Evolutionary conservation across 768 basidiomycete species (phyloP).

Genomic region (Leccinum fibrillosum): DNA sequence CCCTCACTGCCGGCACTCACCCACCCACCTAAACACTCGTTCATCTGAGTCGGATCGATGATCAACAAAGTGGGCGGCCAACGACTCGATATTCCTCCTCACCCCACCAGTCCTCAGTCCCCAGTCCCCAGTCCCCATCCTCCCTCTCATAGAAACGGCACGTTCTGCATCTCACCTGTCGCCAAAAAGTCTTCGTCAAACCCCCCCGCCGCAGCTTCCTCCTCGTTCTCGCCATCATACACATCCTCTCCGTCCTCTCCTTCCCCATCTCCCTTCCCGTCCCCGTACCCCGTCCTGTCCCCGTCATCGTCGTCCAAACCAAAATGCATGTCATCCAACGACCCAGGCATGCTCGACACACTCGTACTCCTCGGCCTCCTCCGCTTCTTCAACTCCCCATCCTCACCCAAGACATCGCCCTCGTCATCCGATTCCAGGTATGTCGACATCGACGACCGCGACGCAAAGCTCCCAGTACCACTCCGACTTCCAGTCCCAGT

Average conservation of each 20-base stretch:
- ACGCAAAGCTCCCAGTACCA: constrained; percentile 52
- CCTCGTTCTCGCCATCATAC: constrained; percentile 45
- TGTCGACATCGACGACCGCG: constrained; percentile 46
- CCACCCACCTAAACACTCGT: neutral
- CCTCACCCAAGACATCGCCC: constrained; percentile 33
- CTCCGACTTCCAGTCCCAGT: constrained; percentile 23
- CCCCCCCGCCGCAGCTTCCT: constrained; percentile 66
- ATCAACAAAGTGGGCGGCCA: neutral
- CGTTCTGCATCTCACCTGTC: constrained; percentile 80
- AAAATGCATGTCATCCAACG: constrained; percentile 62
- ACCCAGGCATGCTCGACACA: constrained; percentile 85
- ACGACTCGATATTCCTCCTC: neutral
- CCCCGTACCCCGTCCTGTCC: constrained; percentile 10
- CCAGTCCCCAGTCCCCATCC: neutral
- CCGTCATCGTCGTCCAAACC: constrained; percentile 52
- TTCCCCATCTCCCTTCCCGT: constrained; percentile 28
- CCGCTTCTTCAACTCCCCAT: constrained; percentile 37
- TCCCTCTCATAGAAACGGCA: constrained; percentile 52
- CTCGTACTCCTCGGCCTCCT: constrained; percentile 53
- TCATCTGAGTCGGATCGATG: neutral
- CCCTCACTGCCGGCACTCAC: neutral
- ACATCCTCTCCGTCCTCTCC: constrained; percentile 33
- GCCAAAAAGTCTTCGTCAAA: constrained; percentile 80
- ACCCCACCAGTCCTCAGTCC: no score
- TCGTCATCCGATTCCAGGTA: constrained; percentile 50